Evolutionary conservation across 192 early-diverging fungal genomes (phyloP).

Genomic region (Backusella liffmaniae): DNA sequence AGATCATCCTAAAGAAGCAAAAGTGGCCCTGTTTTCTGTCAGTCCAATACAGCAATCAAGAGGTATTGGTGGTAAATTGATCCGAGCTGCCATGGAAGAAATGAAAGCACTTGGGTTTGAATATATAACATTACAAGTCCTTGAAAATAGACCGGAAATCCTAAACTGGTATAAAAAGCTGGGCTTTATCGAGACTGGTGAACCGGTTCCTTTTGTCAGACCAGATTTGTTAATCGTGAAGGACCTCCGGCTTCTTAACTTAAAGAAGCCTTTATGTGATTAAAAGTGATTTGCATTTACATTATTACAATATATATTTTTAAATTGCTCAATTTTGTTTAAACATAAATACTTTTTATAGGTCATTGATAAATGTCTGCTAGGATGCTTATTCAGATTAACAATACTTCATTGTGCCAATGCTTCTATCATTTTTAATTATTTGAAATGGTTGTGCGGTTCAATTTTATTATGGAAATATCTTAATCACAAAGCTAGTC

Average conservation of each 20-base stretch:
- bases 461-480: too few relatives aligned
- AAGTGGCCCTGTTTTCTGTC: slow-evolving; percentile 46
- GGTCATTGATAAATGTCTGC: too few relatives aligned
- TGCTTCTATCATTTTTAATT: too few relatives aligned
- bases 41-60: slow-evolving; percentile 42
- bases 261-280: slow-evolving; percentile 18
- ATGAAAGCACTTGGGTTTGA: slow-evolving; percentile 27
- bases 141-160: slow-evolving; percentile 40
- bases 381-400: too few relatives aligned
- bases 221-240: slow-evolving; percentile 36
- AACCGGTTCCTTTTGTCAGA: slow-evolving; percentile 34
- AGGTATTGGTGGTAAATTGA: slow-evolving; percentile 47
- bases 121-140: slow-evolving; percentile 33
- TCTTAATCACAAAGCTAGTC: too few relatives aligned
- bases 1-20: slow-evolving; percentile 33
- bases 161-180: slow-evolving; percentile 47
- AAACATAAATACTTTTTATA: too few relatives aligned
- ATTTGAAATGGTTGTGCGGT: too few relatives aligned
- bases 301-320: neutral
- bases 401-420: too few relatives aligned
- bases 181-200: slow-evolving; percentile 45
- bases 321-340: too few relatives aligned
- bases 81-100: slow-evolving; percentile 38
- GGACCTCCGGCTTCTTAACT: slow-evolving; percentile 34
- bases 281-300: neutral